These are phyloP conservation scores for Phytophthora syringae DNA, from an alignment of 352 stramenopile genomes.

Conservation along the genomic window DNA sequence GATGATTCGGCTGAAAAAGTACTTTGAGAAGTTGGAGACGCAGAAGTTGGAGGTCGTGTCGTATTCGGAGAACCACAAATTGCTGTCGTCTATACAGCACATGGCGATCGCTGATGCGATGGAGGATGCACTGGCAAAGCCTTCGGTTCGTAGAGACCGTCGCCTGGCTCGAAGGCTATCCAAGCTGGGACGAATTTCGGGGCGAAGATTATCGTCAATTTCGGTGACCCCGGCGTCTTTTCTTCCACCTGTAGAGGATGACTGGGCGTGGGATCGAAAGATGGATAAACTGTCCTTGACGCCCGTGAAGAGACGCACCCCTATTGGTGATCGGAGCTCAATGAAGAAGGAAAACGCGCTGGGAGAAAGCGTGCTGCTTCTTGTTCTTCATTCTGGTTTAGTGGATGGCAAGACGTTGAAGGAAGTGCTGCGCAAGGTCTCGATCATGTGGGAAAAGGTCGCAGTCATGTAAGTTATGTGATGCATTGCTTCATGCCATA, in stretches of 20 bases:
- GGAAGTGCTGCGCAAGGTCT: slow-evolving; percentile 47
- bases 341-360: slow-evolving; percentile 33
- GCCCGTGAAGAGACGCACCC: slow-evolving; percentile 39
- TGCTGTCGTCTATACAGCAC: slow-evolving; percentile 70
- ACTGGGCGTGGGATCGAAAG: slow-evolving; percentile 60
- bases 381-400: slow-evolving; percentile 55
- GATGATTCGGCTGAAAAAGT: slow-evolving; percentile 54
- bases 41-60: slow-evolving; percentile 72
- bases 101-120: slow-evolving; percentile 78
- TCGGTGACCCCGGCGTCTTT: slow-evolving; percentile 34
- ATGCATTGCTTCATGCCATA: not conserved
- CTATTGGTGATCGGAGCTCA: slow-evolving; percentile 16
- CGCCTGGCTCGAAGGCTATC: slow-evolving; percentile 67
- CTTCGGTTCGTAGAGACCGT: slow-evolving; percentile 65
- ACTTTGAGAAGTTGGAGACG: slow-evolving; percentile 58
- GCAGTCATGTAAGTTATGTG: slow-evolving; percentile 46
- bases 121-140: slow-evolving; percentile 70
- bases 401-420: slow-evolving; percentile 43
- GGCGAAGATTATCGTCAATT: slow-evolving; percentile 55
- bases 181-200: slow-evolving; percentile 62
- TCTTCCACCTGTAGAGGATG: slow-evolving; percentile 47
- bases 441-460: slow-evolving; percentile 51
- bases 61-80: slow-evolving; percentile 58
- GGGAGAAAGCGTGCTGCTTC: slow-evolving; percentile 43
- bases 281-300: slow-evolving; percentile 48